A percentile compares a stretch with the other conserved stretches of the same genome.
phyloP scores from a whole-genome alignment of 768 basidiomycete species.

The Suillus variegatus region DNA sequence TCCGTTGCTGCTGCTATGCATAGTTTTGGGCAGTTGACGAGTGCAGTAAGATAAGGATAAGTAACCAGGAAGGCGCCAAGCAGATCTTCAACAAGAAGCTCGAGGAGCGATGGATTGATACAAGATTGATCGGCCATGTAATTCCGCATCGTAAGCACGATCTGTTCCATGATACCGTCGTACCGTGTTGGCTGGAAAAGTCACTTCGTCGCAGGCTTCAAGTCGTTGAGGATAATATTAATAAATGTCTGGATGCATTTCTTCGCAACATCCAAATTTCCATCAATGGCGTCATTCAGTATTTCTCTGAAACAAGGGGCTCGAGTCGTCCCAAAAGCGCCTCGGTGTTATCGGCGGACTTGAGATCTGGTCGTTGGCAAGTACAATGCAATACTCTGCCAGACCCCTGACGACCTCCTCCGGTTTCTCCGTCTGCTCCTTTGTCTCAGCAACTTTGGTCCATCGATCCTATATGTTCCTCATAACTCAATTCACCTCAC shows the following conservation, averaged over 20 bases:
- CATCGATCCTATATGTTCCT: too few relatives aligned
- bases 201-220: slow-evolving; percentile 81
- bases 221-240: slow-evolving; percentile 92
- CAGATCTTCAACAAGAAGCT: slow-evolving; percentile 90
- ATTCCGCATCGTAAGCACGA: slow-evolving; percentile 94
- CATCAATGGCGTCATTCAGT: slow-evolving; percentile 95
- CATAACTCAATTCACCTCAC: too few relatives aligned
- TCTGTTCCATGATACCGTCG: slow-evolving; percentile 82
- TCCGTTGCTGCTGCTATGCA: slow-evolving; percentile 82
- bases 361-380: slow-evolving; percentile 95
- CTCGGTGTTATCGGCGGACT: slow-evolving; percentile 93
- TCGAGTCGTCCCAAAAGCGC: slow-evolving; percentile 83
- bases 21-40: slow-evolving; percentile 88
- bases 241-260: slow-evolving; percentile 95
- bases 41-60: slow-evolving; percentile 74
- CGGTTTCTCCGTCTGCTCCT: too few relatives aligned
- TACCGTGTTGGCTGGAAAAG: slow-evolving; percentile 91
- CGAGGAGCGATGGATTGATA: slow-evolving; percentile 88
- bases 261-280: slow-evolving; percentile 97
- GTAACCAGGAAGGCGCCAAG: slow-evolving; percentile 85
- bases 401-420: too few relatives aligned
- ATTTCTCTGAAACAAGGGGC: slow-evolving; percentile 91
- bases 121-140: slow-evolving; percentile 92
- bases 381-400: too few relatives aligned
- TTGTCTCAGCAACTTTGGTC: too few relatives aligned